Conservation (phyloP, 768 basidiomycete genomes). For the Russula vinacea region DNA sequence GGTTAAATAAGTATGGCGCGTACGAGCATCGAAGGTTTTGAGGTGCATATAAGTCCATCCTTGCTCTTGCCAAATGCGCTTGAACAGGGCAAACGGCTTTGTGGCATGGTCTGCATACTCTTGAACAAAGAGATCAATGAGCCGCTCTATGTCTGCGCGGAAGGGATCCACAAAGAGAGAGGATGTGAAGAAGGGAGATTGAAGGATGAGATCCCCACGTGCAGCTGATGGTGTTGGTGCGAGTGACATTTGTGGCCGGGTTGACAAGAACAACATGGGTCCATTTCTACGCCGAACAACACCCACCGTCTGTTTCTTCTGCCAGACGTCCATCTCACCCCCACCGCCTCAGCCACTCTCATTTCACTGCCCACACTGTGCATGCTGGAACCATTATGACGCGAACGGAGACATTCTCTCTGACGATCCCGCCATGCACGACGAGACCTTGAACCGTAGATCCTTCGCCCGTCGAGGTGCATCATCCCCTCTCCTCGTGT, state of each 20-base stretch:
- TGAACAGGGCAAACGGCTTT: constrained; percentile 68
- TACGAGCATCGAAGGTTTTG: constrained; percentile 63
- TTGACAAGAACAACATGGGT: constrained; percentile 31
- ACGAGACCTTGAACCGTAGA: constrained; percentile 62
- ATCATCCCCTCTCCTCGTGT: constrained; percentile 26
- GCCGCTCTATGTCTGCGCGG: constrained; percentile 57
- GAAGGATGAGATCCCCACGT: constrained; percentile 62
- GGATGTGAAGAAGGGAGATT: constrained; percentile 77
- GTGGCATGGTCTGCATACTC: constrained; percentile 39
- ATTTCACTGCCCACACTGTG: constrained; percentile 65
- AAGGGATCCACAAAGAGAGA: constrained; percentile 65
- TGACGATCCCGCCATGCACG: constrained; percentile 86
- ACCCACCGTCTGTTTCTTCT: constrained; percentile 62
- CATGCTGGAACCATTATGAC: constrained; percentile 74
- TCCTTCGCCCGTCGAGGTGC: constrained; percentile 74
- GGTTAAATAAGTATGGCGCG: constrained; percentile 60
- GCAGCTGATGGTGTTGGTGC: constrained; percentile 53
- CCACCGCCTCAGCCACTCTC: constrained; percentile 49
- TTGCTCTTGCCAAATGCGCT: constrained; percentile 57
- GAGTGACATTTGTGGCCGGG: constrained; percentile 38
- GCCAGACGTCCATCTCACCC: constrained; percentile 47
- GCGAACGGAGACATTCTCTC: constrained; percentile 72
- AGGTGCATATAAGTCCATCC: constrained; percentile 80
- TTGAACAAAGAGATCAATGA: constrained; percentile 54
- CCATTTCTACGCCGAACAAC: constrained; percentile 53